Conservation (phyloP, 164 flowering plant genomes). For the Sextonia rubra region DNA sequence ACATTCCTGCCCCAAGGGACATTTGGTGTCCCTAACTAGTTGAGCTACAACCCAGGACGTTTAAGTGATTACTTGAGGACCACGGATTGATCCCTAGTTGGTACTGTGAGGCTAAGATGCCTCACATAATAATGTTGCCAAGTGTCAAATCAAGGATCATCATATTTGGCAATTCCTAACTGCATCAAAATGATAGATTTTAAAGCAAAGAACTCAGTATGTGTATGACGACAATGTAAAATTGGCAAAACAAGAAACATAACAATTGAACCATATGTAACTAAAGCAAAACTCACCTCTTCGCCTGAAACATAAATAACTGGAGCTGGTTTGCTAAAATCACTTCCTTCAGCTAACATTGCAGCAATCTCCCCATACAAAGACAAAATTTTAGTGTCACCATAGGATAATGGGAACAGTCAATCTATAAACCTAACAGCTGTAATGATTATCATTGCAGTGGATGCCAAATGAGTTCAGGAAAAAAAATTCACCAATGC, state of each 20-base stretch:
- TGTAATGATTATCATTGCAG: neutral
- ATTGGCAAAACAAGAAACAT: neutral
- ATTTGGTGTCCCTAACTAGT: too few relatives aligned
- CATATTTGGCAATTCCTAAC: too few relatives aligned
- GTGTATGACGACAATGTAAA: neutral
- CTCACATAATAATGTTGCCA: too few relatives aligned
- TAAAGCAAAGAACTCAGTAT: neutral
- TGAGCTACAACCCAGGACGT: too few relatives aligned
- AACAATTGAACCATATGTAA: neutral
- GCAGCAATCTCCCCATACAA: constrained; percentile 66
- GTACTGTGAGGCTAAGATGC: too few relatives aligned
- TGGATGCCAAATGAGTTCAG: neutral
- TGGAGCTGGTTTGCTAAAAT: constrained; percentile 38
- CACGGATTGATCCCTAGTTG: too few relatives aligned
- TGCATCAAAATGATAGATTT: neutral
- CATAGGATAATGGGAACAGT: neutral
- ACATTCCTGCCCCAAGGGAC: too few relatives aligned
- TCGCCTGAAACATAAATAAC: constrained; percentile 95
- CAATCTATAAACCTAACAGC: neutral
- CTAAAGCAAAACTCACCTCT: constrained; percentile 57
- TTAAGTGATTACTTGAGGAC: too few relatives aligned
- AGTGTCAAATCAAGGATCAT: too few relatives aligned
- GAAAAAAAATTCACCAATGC: neutral
- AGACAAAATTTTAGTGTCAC: neutral
- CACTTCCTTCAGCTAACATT: constrained; percentile 61